phyloP scores from a whole-genome alignment of 2,329 filamentous ascomycete species.

The Stagonosporopsis chrysanthemi region DNA sequence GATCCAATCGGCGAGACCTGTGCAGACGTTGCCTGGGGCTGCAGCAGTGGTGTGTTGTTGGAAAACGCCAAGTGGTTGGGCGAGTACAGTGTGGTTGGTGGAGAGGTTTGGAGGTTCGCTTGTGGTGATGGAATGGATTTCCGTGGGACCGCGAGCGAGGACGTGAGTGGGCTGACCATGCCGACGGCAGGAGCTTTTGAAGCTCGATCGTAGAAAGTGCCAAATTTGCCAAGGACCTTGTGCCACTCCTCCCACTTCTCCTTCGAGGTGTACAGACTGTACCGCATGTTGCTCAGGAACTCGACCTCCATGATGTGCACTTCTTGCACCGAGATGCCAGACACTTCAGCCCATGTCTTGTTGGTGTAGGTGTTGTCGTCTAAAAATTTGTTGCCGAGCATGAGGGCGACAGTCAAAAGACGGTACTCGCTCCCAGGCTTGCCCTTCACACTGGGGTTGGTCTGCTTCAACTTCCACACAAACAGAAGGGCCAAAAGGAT shows the following conservation, averaged over 20 bases:
- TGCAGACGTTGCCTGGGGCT: constrained; percentile 52
- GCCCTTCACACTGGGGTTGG: constrained; percentile 87
- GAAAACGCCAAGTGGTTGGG: constrained; percentile 54
- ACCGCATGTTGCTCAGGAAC: constrained; percentile 97
- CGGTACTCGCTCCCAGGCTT: constrained; percentile 93
- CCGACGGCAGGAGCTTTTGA: constrained; percentile 56
- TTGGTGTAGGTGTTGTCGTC: constrained; percentile 99
- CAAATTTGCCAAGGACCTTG: constrained; percentile 79
- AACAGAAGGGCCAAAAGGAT: constrained; percentile 89
- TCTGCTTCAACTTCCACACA: constrained; percentile 89
- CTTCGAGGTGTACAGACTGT: constrained; percentile 86
- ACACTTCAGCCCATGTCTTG: constrained; percentile 99
- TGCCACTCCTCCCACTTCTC: constrained; percentile 90
- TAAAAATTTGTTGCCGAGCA: constrained; percentile 98
- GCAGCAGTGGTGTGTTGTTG: constrained; percentile 50
- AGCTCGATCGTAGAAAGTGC: constrained; percentile 80
- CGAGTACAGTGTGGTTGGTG: constrained; percentile 54
- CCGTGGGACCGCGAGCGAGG: constrained; percentile 51
- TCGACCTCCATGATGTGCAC: constrained; percentile 99
- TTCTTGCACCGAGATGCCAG: constrained; percentile 89
- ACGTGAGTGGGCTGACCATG: constrained; percentile 46
- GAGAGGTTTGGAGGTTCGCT: constrained; percentile 59
- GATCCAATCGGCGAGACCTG: constrained; percentile 54
- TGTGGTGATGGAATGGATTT: constrained; percentile 60
- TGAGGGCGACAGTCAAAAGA: constrained; percentile 89